These are phyloP conservation scores for Gnomoniopsis sp. DNA, from an alignment of 2,329 filamentous ascomycete species.

Conservation along the genomic window DNA sequence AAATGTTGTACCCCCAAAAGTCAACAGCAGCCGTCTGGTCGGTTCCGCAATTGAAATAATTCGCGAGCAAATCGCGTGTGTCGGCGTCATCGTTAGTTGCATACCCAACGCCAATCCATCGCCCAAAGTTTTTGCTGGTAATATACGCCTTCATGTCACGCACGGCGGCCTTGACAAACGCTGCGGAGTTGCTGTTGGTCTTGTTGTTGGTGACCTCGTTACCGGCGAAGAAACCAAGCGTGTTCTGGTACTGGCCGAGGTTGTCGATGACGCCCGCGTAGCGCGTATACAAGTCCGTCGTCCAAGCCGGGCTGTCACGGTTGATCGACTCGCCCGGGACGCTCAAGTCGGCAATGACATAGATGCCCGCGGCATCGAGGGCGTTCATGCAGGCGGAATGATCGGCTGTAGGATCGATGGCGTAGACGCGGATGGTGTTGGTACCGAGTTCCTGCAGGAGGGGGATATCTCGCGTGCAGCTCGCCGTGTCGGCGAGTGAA, in stretches of 20 bases:
- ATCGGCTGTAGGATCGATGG: constrained; percentile 74
- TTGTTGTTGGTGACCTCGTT: constrained; percentile 92
- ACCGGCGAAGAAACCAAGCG: constrained; percentile 95
- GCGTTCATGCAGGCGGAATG: constrained; percentile 83
- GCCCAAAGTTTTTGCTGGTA: constrained; percentile 65
- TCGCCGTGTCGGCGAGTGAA: constrained; percentile 68
- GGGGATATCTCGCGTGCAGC: constrained; percentile 83
- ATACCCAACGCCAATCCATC: constrained; percentile 84
- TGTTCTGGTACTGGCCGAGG: constrained; percentile 80
- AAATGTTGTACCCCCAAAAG: constrained; percentile 99
- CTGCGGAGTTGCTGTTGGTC: constrained; percentile 85
- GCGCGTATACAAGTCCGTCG: constrained; percentile 70
- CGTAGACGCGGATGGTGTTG: constrained; percentile 94
- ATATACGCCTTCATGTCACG: constrained; percentile 96
- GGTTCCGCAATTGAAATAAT: constrained; percentile 91
- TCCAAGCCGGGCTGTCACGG: constrained; percentile 77
- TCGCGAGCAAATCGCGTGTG: constrained; percentile 76
- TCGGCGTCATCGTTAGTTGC: constrained; percentile 88
- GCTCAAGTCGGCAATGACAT: constrained; percentile 87
- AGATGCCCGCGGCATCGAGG: constrained; percentile 83
- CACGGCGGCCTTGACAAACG: constrained; percentile 95
- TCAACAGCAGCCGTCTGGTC: constrained; percentile 63
- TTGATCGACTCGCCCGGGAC: constrained; percentile 82
- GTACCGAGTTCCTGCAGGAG: constrained; percentile 74
- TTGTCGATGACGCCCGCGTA: constrained; percentile 83